Base-by-base conservation (phyloP, 106 monocot genomes). In the Gastrodia elata region DNA sequence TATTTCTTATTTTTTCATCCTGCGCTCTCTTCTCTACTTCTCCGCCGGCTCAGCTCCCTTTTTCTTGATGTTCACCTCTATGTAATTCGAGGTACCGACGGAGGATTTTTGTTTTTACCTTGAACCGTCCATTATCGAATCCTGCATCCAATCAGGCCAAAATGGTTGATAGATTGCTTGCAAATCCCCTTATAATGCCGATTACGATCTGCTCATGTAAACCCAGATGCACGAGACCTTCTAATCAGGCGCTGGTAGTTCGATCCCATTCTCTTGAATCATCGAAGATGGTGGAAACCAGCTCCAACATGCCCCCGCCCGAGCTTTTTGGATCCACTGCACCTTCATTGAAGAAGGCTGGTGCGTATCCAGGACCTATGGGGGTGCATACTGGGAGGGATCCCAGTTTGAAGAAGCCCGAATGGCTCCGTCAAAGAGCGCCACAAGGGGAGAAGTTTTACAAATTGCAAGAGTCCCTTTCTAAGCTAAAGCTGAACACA, bases 351-450 rank as follows among this genome's bases (percentile, higher is more conserved):
- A 64, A 74, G 38, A 69, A 68, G 30, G 40, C 52, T 52, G 65
- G 73, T 8, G 71, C 89, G 37, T 85, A 85, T 71, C 85, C 87
- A 2, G 91, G 87, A 4, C 87, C 83, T 28, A 77, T 82, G 84
- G 91, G 95, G 3, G 78, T 70, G 10, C 82, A 86, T 80, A 96
- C 86, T 2, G 95, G 90, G 9, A 79, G 95, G 22, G 95, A 78
- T 73, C 65, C 48, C 25, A 73, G 43, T 35, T 43, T 78, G 65
- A 78, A 73, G 78, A 78, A 78, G 35, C 78, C 69, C 25, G 83
- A 82, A 64, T 96, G 96, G 96, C 76, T 96, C 44, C 81, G 96
- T 56, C 96, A 96, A 82, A 75, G 96, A 58, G 96, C 92, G 34
- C 90, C 96, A 15, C 92, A 88, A 39, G 97, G 97, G 35, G 97